Conservation (phyloP, 1,284 basidiomycete species). For the Kalmanozyma brasiliensis region DNA sequence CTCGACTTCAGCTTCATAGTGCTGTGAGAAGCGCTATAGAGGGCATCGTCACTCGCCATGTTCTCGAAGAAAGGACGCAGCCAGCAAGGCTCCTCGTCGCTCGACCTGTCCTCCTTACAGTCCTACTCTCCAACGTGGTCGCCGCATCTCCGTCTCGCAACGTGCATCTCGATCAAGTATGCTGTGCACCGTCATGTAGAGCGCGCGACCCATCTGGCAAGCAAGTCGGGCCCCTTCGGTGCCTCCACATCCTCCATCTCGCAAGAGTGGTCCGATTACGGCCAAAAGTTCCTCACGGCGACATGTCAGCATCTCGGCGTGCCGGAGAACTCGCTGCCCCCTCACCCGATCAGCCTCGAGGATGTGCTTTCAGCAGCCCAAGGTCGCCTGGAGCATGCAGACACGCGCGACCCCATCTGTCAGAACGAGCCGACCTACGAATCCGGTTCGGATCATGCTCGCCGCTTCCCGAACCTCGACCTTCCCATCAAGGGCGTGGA, state of each 20-base stretch:
- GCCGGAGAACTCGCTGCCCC: slow-evolving; percentile 44
- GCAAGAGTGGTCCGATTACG: slow-evolving; percentile 54
- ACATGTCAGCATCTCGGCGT: slow-evolving; percentile 64
- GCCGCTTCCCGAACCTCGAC: slow-evolving; percentile 39
- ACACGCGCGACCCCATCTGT: slow-evolving; percentile 16
- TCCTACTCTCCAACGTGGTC: slow-evolving; percentile 61
- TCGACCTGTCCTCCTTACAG: slow-evolving; percentile 52
- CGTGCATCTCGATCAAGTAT: slow-evolving; percentile 60
- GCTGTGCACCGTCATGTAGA: slow-evolving; percentile 45
- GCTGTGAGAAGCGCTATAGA: too few species aligned
- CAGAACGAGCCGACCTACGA: slow-evolving; percentile 41
- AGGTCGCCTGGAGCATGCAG: slow-evolving; percentile 31
- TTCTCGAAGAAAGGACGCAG: slow-evolving; percentile 22
- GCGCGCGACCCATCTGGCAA: slow-evolving; percentile 26
- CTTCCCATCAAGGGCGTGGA: slow-evolving; percentile 48
- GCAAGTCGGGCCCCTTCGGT: neutral
- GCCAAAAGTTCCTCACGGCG: slow-evolving; percentile 56
- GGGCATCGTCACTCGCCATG: slow-evolving; percentile 15
- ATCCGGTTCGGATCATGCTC: slow-evolving; percentile 32
- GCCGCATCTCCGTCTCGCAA: slow-evolving; percentile 49
- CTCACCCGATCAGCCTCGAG: slow-evolving; percentile 49
- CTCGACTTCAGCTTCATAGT: too few species aligned
- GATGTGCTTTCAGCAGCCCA: slow-evolving; percentile 48
- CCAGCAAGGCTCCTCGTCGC: slow-evolving; percentile 15
- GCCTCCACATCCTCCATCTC: slow-evolving; percentile 4